Evolutionary conservation across 1,284 basidiomycete species (phyloP).

Genomic region (Ustilago xerochloae): DNA sequence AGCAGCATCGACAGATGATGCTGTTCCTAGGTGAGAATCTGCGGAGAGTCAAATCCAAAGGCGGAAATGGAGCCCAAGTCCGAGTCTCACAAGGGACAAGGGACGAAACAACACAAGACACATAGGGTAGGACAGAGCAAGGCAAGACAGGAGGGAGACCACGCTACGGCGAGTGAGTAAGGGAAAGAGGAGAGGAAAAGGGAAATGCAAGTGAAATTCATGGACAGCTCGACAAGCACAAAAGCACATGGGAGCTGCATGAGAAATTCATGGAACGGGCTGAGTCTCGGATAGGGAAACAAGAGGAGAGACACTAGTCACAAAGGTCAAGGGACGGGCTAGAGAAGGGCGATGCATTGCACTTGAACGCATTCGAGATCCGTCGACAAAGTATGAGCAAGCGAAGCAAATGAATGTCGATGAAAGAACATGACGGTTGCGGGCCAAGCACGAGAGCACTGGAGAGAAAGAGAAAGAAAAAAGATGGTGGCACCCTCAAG

Average conservation of each 20-base stretch:
- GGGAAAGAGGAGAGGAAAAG: neutral
- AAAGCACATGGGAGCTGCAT: conserved; percentile 18
- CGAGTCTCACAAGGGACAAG: too few relatives aligned
- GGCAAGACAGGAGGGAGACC: neutral
- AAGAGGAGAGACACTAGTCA: too few relatives aligned
- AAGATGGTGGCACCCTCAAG: neutral
- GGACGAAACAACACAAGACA: too few relatives aligned
- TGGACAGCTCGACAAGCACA: conserved; percentile 5
- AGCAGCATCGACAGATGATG: too few relatives aligned
- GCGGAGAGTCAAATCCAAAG: neutral
- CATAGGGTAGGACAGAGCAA: neutral
- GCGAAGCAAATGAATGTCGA: conserved; percentile 1
- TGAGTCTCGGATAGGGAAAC: conserved; percentile 3
- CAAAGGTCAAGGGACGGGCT: too few relatives aligned
- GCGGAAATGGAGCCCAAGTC: neutral
- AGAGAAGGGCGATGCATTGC: too few relatives aligned
- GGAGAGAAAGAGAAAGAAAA: neutral
- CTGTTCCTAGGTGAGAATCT: too few relatives aligned
- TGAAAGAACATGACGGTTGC: neutral
- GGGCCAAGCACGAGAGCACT: neutral
- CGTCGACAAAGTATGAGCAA: neutral
- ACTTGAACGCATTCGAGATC: too few relatives aligned
- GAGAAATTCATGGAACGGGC: conserved; percentile 24
- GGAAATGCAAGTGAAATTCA: neutral
- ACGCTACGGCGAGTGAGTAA: neutral